Evolutionary conservation across 202 grass and related monocot species (phyloP).

Genomic region (Setaria viridis): DNA sequence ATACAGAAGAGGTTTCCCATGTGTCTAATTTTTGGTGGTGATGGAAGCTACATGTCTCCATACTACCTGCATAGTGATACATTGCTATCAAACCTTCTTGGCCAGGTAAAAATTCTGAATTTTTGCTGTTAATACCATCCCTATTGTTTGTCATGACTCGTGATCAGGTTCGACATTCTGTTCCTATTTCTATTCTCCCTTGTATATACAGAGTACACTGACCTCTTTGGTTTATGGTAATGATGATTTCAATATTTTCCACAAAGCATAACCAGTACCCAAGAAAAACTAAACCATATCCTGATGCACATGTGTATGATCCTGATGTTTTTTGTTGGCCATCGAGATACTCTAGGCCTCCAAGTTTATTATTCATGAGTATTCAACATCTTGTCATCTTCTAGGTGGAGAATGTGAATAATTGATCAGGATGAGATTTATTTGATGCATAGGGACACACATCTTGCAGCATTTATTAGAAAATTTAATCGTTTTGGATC

Average conservation of each 20-base stretch:
- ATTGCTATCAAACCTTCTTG: constrained; percentile 92
- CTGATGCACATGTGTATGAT: not conserved
- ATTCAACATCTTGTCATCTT: not conserved
- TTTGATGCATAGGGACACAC: not conserved
- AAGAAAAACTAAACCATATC: not conserved
- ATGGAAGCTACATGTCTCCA: constrained; percentile 98
- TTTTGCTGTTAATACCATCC: constrained; percentile 19
- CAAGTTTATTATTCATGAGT: not conserved
- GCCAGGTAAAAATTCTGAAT: constrained; percentile 62
- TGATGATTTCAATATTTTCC: not conserved
- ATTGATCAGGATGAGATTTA: constrained; percentile 26
- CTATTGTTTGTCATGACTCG: not conserved
- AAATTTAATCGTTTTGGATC: not conserved
- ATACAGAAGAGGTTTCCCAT: constrained; percentile 97
- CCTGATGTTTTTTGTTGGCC: not conserved
- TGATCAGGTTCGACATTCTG: not conserved
- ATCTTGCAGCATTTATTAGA: not conserved
- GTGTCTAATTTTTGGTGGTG: constrained; percentile 97
- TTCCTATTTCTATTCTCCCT: not conserved
- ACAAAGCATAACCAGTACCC: not conserved
- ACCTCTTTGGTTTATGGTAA: constrained; percentile 10
- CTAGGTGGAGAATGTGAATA: not conserved
- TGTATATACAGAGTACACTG: not conserved
- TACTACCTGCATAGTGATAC: constrained; percentile 90
- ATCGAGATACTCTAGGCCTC: not conserved